Conservation (phyloP, 306 rosid species). For the Citrullus colocynthis region DNA sequence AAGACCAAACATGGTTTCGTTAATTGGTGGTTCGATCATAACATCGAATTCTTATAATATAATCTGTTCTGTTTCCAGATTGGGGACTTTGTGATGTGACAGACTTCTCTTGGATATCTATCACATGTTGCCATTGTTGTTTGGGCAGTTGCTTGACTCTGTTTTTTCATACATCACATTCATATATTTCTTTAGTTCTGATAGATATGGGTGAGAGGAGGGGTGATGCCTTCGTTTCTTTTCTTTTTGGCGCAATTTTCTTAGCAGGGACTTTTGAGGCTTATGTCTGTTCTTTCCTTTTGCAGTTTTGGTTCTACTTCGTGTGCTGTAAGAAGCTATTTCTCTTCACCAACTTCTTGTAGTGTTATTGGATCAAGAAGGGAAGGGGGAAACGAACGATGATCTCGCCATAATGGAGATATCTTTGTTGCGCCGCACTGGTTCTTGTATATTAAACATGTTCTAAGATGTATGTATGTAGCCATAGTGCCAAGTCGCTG, state of each 20-base stretch:
- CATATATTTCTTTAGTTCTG: neutral
- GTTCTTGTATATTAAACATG: neutral
- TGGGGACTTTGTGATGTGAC: neutral
- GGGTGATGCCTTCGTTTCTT: neutral
- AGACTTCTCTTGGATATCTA: neutral
- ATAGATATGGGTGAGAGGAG: neutral
- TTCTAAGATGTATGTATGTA: neutral
- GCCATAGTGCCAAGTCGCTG: neutral
- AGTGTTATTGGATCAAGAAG: neutral
- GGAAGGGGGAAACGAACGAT: neutral
- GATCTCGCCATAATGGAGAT: neutral
- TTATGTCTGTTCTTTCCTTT: conserved; percentile 16
- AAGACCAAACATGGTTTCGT: neutral
- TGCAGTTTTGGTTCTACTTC: conserved; percentile 61
- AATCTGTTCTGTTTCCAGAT: neutral
- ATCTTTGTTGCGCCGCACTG: neutral
- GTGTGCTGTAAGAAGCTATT: conserved; percentile 35
- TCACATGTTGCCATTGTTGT: neutral
- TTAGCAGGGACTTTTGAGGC: neutral
- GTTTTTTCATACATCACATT: neutral
- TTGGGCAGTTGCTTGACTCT: neutral
- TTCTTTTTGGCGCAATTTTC: neutral
- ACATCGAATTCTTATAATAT: neutral
- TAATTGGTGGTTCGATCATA: neutral
- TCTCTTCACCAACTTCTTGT: conserved; percentile 8